Evolutionary conservation across 257 asterid genomes (phyloP), one percentile per base, ranked within the genome.

Genomic region (Prunella vulgaris): DNA sequence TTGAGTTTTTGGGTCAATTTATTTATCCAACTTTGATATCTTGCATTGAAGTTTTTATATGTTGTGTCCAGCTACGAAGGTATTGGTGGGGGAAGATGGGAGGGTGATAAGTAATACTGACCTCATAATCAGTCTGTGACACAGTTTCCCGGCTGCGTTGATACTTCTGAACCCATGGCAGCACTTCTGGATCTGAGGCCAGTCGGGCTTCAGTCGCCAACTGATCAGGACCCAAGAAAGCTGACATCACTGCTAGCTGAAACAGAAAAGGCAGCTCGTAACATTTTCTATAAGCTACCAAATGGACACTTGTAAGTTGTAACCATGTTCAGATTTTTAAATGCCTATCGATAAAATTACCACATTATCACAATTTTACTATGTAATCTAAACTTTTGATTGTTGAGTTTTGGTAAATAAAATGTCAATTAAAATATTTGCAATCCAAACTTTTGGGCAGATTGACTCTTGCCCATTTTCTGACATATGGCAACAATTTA

Each of bases 91-190:
- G n/a, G n/a, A n/a, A n/a, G n/a, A n/a, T n/a, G n/a, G n/a, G n/a
- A n/a, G n/a, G n/a, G n/a, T n/a, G n/a, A n/a, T n/a, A n/a, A n/a
- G n/a, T 33, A 21, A 5, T 25, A 73, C 75, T 77, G 53, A 81
- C 98, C 96, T 90, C 93, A 51, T 93, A 90, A 80, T 90, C 96
- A 21, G 97, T 93, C 74, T 86, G 90, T 33, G 99, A 93, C 1
- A 90, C 96, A 1, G 97, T 90, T 79, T 93, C 99, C 58, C 96
- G 88, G 78, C 99, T 93, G 27, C 96, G 88, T 73, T 90, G 97
- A 87, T 93, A 93, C 78, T 93, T 93, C 80, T 87, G 88, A 79
- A 93, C 83, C 99, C 97, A 93, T 13, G 96, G 95, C 40, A 65
- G 42, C 51, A 93, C 97, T 35, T 93, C 91, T 15, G 97, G 90